Conservation (phyloP, 2,329 filamentous ascomycete genomes). For the Aspergillus quadrilineatus region DNA sequence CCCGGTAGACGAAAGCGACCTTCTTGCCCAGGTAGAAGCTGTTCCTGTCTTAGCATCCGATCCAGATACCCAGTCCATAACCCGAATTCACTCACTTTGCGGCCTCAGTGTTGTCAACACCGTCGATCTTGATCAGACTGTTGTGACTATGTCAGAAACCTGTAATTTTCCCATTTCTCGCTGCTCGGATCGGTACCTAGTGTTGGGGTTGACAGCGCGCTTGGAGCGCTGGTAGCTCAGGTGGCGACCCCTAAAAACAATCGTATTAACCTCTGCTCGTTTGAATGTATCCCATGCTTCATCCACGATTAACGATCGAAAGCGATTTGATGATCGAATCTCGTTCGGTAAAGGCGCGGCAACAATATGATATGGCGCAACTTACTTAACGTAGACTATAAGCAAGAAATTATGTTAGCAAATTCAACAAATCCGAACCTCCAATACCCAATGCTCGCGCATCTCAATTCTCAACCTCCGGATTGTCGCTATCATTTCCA, state of each 20-base stretch:
- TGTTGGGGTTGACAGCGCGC: constrained; percentile 85
- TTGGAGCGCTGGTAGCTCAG: constrained; percentile 96
- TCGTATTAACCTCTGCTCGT: constrained; percentile 36
- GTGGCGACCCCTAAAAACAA: constrained; percentile 79
- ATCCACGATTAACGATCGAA: constrained; percentile 13
- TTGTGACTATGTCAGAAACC: constrained; percentile 29
- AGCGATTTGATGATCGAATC: constrained; percentile 9
- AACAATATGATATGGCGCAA: constrained; percentile 38
- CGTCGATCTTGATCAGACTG: constrained; percentile 96
- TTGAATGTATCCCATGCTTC: constrained; percentile 11
- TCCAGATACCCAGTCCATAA: constrained; percentile 3
- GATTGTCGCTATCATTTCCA: constrained; percentile 6
- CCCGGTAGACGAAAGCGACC: constrained; percentile 98
- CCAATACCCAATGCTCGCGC: background rate
- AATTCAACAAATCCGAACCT: constrained; percentile 3
- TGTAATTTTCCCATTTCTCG: constrained; percentile 7
- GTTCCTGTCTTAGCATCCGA: constrained; percentile 25
- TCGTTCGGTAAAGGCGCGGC: constrained; percentile 21
- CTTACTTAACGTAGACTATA: constrained; percentile 87
- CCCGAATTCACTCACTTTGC: constrained; percentile 64
- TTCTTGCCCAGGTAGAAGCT: constrained; percentile 98
- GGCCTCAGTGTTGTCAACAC: constrained; percentile 84
- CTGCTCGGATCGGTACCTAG: constrained; percentile 48
- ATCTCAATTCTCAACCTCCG: background rate
- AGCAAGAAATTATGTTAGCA: constrained; percentile 33